Evolutionary conservation across 148 eudicot genomes (phyloP), one percentile per base, ranked within the genome.

Genomic region (Tetragonia tetragonoides): DNA sequence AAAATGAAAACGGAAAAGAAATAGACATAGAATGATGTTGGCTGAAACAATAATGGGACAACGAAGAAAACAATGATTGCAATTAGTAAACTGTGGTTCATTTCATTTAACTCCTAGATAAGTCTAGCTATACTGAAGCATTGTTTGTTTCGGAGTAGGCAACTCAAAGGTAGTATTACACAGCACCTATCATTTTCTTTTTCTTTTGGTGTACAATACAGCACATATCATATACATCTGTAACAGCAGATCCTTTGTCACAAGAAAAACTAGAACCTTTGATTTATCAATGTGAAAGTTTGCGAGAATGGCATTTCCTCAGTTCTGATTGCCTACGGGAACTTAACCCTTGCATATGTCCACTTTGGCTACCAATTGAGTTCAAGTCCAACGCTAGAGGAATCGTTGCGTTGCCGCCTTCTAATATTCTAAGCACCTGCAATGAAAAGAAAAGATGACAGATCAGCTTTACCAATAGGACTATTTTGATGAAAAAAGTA

Each of bases 331-430:
- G 79, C 40, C 76, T 77, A 28, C 82, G 83, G 65, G 84, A 65
- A 41, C 56, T 77, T 23, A 87, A 47, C 28, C 89, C 90, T 76
- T 84, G 84, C 91, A 91, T 79, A 82, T 85, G 92, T 16, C 89
- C 92, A 61, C 97, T 93, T 83, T 88, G 86, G 78, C 89, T 89
- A 77, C 97, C 95, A 60, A 85, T 85, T 10, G 92, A 81, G 41
- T 85, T 79, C 87, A 85, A 73, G 83, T 90, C 93, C 85, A 86
- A 74, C n/a, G 76, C 88, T 47, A 87, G 60, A 51, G 90, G 90
- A 78, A 83, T 80, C 10, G 83, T 51, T 20, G 82, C 65, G 62
- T 84, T 84, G 77, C 95, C 92, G 59, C 89, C 89, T 84, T 92
- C 97, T 77, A 92, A 82, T 77, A 90, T 79, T 84, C 88, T 81